phyloP scores from a whole-genome alignment of 768 basidiomycete species.

The Paxillus involutus region DNA sequence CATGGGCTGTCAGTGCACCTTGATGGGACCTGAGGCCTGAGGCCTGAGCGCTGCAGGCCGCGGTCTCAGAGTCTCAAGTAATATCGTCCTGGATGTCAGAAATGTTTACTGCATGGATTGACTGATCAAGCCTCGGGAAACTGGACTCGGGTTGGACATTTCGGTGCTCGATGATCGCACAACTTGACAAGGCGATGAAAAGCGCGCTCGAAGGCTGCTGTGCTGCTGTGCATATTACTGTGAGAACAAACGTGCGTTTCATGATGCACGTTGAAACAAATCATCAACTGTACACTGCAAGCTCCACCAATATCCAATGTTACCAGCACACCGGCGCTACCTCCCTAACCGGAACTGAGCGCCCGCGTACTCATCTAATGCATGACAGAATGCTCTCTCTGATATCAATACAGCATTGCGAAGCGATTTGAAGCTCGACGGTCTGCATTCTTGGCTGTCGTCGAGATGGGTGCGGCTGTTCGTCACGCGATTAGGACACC shows the following conservation, averaged over 20 bases:
- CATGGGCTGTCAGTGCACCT: no score
- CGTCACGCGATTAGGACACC: constrained; percentile 1
- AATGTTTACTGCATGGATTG: not conserved
- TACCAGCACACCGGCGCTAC: constrained; percentile 32
- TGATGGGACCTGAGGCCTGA: no score
- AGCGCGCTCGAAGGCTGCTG: no score
- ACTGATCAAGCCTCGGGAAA: not conserved
- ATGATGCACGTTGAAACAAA: not conserved
- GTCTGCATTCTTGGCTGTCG: constrained; percentile 1
- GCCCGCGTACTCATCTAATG: constrained; percentile 68
- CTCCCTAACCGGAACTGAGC: constrained; percentile 83
- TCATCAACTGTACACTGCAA: not conserved
- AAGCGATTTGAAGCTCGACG: not conserved
- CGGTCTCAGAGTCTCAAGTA: no score
- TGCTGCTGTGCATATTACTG: not conserved
- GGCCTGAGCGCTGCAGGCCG: no score
- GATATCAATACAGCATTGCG: constrained; percentile 34
- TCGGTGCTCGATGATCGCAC: no score
- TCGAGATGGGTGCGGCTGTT: constrained; percentile 23
- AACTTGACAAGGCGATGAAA: no score
- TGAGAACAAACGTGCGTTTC: not conserved
- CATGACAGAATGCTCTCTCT: constrained; percentile 61
- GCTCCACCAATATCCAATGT: not conserved
- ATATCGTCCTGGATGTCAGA: no score
- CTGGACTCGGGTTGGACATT: no score